Base-by-base conservation (phyloP, 192 early-diverging fungal species). In the Rhizoclosmatium globosum region DNA sequence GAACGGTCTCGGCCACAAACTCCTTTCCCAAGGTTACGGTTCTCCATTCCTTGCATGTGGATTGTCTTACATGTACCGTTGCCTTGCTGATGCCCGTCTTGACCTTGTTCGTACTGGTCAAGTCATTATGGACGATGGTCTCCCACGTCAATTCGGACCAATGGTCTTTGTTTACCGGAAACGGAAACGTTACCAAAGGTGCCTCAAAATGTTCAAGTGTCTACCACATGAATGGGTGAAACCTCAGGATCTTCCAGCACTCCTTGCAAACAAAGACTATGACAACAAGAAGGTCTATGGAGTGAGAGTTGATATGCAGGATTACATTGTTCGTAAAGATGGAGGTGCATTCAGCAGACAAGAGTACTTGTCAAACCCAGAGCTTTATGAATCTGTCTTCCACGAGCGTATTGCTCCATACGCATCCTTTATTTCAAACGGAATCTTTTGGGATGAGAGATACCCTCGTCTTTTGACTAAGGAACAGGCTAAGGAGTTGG, bases 321-420 rank as follows among this genome's bases (percentile, higher is more conserved):
- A 99, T 84, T 97, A 98, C 68, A 81, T 95, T 38, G 91, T 93
- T 75, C 86, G 88, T 58, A 95, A 94, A 78, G 88, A 90, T 68
- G 92, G 92, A 64, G 84, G 85, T 41, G 64, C 61, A 2, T 94
- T 82, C 44, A 72, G 85, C 56, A 80, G 87, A 2, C 83, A 88
- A 2, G 92, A 96, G 58, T 99, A 98, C 86, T 85, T 87, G 64
- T 79, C 82, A 53, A 80, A 95, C 69, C 98, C 98, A 7, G 88
- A 94, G 19, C 78, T 86, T 64, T 98, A 95, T 79, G 81, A 86
- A 69, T 94, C 93, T 19, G 81, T 88, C 43, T 98, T 96, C 85
- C 93, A 94, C 60, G 86, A 92, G 3, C 93, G 94, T 83, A 91
- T 99, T 82, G 96, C 96, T 3, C 98, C 98, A 2, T 96, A 97